Percentiles rank a stretch among this genome's conserved stretches.
Evolutionary conservation across 352 stramenopile genomes (phyloP).

Genomic region (Phytophthora pinifolia): DNA sequence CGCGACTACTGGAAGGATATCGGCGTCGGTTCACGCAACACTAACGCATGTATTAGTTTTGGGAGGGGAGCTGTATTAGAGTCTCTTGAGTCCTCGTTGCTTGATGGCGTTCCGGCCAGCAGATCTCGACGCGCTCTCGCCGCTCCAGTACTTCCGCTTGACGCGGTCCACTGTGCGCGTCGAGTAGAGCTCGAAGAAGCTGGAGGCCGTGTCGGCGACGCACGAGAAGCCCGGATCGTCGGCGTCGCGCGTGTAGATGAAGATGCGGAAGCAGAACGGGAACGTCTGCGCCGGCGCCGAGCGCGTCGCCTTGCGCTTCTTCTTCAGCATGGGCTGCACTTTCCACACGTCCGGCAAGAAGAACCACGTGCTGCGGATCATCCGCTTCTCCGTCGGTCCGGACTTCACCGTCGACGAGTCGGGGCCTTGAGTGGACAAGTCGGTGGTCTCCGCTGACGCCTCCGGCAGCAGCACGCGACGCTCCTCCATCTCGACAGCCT

Average conservation of each 20-base stretch:
- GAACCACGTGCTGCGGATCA: slow-evolving; percentile 79
- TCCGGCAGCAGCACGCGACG: slow-evolving; percentile 39
- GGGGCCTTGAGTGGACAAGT: background rate
- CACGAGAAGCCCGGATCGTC: slow-evolving; percentile 42
- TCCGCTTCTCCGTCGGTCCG: slow-evolving; percentile 7
- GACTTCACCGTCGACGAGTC: slow-evolving; percentile 4
- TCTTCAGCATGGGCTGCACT: slow-evolving; percentile 87
- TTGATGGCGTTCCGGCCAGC: slow-evolving; percentile 4
- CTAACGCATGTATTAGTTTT: slow-evolving; percentile 27
- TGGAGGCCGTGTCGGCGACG: slow-evolving; percentile 57
- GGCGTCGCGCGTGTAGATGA: slow-evolving; percentile 51
- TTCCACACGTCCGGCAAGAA: slow-evolving; percentile 89
- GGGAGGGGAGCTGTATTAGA: slow-evolving; percentile 17
- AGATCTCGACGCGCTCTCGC: slow-evolving; percentile 8
- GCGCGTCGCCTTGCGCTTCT: slow-evolving; percentile 87
- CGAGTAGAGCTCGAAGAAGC: slow-evolving; percentile 86
- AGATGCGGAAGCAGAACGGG: slow-evolving; percentile 85
- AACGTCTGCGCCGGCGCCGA: slow-evolving; percentile 82
- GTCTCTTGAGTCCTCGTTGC: slow-evolving; percentile 13
- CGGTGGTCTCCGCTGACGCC: slow-evolving; percentile 1
- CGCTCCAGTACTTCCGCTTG: slow-evolving; percentile 70
- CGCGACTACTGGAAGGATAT: slow-evolving; percentile 17
- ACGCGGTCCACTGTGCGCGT: slow-evolving; percentile 84
- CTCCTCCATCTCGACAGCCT: slow-evolving; percentile 83
- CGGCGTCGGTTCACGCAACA: slow-evolving; percentile 21